phyloP scores from a whole-genome alignment of 306 rosid species.

The Geum urbanum region DNA sequence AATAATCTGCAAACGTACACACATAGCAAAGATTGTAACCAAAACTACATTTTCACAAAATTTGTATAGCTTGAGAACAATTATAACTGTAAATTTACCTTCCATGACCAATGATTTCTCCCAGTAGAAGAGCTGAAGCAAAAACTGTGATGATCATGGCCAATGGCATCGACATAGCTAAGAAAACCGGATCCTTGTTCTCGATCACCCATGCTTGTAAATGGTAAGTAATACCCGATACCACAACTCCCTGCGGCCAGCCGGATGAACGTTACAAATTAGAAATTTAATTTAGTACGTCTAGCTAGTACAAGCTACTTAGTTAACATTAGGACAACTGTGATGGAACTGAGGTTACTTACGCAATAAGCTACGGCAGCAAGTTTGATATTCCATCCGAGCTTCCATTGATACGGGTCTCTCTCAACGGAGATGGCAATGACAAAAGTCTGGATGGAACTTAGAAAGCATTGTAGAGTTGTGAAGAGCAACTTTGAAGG shows the following conservation, averaged over 20 bases:
- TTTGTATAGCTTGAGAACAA: not conserved
- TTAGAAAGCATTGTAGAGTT: constrained; percentile 57
- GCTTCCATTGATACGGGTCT: constrained; percentile 61
- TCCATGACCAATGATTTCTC: constrained; percentile 59
- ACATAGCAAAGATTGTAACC: not conserved
- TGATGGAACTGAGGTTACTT: constrained; percentile 8
- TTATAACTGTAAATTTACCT: constrained; percentile 40
- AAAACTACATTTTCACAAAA: not conserved
- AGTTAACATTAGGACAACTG: not conserved
- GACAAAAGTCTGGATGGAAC: constrained; percentile 57
- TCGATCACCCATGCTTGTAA: constrained; percentile 82
- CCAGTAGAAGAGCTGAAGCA: constrained; percentile 53
- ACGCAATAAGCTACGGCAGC: constrained; percentile 68
- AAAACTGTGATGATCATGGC: constrained; percentile 55
- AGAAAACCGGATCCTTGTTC: constrained; percentile 81
- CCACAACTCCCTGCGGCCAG: constrained; percentile 59
- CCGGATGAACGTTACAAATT: not conserved
- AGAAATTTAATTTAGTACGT: not conserved
- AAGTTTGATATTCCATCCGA: constrained; percentile 68
- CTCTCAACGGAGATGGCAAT: constrained; percentile 68
- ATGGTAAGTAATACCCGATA: constrained; percentile 68
- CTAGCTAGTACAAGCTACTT: too few relatives aligned
- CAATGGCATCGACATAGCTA: constrained; percentile 77
- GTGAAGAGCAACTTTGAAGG: constrained; percentile 76
- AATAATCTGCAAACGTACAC: constrained; percentile 41